Conservation (phyloP, 1,284 basidiomycete genomes). For the Ganoderma sinense region DNA sequence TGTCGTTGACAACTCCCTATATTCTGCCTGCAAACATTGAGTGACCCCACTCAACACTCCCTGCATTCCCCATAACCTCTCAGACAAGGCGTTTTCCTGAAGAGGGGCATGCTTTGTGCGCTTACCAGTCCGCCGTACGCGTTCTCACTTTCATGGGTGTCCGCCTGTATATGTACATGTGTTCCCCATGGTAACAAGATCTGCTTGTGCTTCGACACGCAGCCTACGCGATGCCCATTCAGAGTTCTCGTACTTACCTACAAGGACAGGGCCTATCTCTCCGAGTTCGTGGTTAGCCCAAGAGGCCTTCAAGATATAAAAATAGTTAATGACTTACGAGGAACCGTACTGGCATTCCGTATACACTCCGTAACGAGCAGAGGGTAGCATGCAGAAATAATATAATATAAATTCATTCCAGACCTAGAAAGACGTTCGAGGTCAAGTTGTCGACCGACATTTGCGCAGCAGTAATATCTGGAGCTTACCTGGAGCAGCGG, state of each 20-base stretch:
- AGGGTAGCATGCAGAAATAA: neutral
- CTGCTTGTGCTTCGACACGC: neutral
- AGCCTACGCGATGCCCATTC: neutral
- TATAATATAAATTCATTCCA: neutral
- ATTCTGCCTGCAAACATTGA: neutral
- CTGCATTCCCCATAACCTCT: neutral
- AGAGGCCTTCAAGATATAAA: neutral
- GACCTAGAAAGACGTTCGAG: neutral
- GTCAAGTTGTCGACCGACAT: neutral
- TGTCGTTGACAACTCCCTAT: neutral
- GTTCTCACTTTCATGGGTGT: neutral
- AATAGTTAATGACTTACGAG: neutral
- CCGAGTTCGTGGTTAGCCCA: neutral
- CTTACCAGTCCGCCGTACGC: too few relatives aligned
- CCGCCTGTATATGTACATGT: too few relatives aligned
- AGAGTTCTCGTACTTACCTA: neutral
- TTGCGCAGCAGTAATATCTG: neutral
- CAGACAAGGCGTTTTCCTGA: neutral
- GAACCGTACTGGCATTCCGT: neutral
- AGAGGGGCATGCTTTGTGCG: neutral
- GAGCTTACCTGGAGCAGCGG: neutral
- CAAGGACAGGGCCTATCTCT: neutral
- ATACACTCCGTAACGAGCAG: neutral
- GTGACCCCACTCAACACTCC: neutral
- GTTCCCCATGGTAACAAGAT: constrained; percentile 6